phyloP scores from a whole-genome alignment of 139 green algal genomes.

The Picochlorum sp. region DNA sequence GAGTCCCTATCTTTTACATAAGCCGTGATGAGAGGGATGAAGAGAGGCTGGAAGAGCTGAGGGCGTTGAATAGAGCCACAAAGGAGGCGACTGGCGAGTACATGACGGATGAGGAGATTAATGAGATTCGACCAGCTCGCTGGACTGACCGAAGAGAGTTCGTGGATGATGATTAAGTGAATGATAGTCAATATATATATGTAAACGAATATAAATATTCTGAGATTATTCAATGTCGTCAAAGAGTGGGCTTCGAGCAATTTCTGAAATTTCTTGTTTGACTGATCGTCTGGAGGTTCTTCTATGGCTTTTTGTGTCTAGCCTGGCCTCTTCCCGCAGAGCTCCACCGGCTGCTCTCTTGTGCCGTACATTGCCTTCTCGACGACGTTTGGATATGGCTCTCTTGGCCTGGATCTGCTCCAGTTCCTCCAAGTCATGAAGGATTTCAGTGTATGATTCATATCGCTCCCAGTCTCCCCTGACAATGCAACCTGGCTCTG shows the following conservation, averaged over 20 bases:
- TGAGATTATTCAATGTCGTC: too few relatives aligned
- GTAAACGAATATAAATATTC: too few relatives aligned
- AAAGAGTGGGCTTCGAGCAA: not conserved
- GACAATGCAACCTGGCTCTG: constrained; percentile 80
- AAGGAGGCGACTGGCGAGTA: constrained; percentile 76
- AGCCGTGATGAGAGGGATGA: constrained; percentile 63
- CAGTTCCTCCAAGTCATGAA: constrained; percentile 44
- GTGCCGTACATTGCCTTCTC: constrained; percentile 50
- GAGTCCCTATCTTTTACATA: constrained; percentile 70
- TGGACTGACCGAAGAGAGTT: constrained; percentile 66
- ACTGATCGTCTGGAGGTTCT: constrained; percentile 34
- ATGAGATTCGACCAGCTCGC: constrained; percentile 59
- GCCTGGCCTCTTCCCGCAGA: constrained; percentile 53
- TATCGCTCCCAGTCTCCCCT: constrained; percentile 60
- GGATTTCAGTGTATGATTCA: constrained; percentile 62
- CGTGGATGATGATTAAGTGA: constrained; percentile 23
- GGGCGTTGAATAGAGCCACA: constrained; percentile 67
- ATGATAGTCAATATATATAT: too few relatives aligned
- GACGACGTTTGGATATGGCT: constrained; percentile 30
- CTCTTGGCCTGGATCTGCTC: constrained; percentile 33
- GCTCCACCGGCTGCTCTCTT: constrained; percentile 55
- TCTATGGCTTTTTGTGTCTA: constrained; percentile 67
- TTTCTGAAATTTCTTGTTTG: constrained; percentile 21
- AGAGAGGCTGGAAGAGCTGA: constrained; percentile 68
- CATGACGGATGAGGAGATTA: constrained; percentile 64